Percentiles rank a stretch among this genome's conserved stretches.
phyloP scores from a whole-genome alignment of 371 early-diverging fungal species.

The Capniomyces stellatus region DNA sequence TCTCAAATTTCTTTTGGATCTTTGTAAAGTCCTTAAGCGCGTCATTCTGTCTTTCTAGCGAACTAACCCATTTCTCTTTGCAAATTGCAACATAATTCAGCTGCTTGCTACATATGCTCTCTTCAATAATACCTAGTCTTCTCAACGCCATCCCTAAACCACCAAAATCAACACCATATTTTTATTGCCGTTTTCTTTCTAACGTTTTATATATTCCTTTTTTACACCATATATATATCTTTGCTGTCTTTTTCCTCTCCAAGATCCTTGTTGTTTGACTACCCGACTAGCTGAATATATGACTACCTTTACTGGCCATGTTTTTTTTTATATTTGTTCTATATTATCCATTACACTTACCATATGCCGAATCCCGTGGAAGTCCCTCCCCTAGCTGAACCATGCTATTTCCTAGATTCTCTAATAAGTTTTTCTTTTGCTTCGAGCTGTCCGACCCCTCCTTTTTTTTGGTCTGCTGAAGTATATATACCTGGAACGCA shows the following conservation, averaged over 20 bases:
- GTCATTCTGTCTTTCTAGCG: constrained; percentile 22
- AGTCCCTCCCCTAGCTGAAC: constrained; percentile 14
- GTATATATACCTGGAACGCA: constrained; percentile 16
- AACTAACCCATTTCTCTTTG: constrained; percentile 21
- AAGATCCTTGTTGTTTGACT: too few species aligned
- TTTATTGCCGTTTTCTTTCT: neutral
- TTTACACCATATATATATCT: too few species aligned
- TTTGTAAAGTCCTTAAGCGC: constrained; percentile 24
- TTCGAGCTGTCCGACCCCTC: constrained; percentile 22
- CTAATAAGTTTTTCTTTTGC: constrained; percentile 20
- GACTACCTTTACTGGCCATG: too few species aligned
- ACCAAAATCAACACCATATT: neutral
- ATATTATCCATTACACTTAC: too few species aligned
- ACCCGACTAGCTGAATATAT: too few species aligned
- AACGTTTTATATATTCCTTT: neutral
- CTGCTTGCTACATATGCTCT: constrained; percentile 18
- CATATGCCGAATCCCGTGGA: constrained; percentile 22
- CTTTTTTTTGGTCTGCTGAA: constrained; percentile 22
- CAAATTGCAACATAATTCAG: constrained; percentile 13
- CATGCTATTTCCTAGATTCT: constrained; percentile 24
- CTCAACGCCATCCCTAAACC: constrained; percentile 19
- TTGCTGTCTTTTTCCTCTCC: too few species aligned
- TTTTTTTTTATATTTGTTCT: too few species aligned
- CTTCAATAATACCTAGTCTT: constrained; percentile 15
- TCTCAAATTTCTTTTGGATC: constrained; percentile 66